These are phyloP conservation scores for Candida buenavistaensis DNA, from an alignment of 1,139 yeast species.

Conservation along the genomic window DNA sequence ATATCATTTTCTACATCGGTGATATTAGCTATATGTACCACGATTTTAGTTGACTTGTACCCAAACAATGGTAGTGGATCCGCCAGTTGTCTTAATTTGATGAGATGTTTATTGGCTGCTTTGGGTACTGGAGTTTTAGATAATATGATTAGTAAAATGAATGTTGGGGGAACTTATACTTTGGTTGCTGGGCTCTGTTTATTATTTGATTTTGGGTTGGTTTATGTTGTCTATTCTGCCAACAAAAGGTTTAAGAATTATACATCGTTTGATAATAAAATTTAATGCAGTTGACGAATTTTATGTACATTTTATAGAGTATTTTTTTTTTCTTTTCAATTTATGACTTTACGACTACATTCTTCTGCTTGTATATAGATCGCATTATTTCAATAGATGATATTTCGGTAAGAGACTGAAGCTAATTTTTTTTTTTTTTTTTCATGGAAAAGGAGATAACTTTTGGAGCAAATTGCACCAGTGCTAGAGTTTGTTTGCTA, in stretches of 20 bases:
- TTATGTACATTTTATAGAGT: too few species aligned
- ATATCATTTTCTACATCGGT: constrained; percentile 30
- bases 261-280: too few species aligned
- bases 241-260: background rate
- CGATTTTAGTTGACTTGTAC: constrained; percentile 37
- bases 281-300: too few species aligned
- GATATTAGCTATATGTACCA: constrained; percentile 30
- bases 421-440: too few species aligned
- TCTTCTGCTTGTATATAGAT: too few species aligned
- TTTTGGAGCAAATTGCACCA: too few species aligned
- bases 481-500: too few species aligned
- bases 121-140: constrained; percentile 33
- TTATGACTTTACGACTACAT: too few species aligned
- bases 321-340: too few species aligned
- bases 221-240: background rate
- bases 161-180: constrained; percentile 39
- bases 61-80: constrained; percentile 37
- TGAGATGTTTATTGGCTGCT: constrained; percentile 38
- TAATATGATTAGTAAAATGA: constrained; percentile 27
- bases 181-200: constrained; percentile 32
- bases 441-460: too few species aligned
- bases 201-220: constrained; percentile 15
- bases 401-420: too few species aligned
- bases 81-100: constrained; percentile 37
- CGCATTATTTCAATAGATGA: too few species aligned